Evolutionary conservation across 2,329 filamentous ascomycete genomes (phyloP).

Genomic region (Hyphodiscus sp.): DNA sequence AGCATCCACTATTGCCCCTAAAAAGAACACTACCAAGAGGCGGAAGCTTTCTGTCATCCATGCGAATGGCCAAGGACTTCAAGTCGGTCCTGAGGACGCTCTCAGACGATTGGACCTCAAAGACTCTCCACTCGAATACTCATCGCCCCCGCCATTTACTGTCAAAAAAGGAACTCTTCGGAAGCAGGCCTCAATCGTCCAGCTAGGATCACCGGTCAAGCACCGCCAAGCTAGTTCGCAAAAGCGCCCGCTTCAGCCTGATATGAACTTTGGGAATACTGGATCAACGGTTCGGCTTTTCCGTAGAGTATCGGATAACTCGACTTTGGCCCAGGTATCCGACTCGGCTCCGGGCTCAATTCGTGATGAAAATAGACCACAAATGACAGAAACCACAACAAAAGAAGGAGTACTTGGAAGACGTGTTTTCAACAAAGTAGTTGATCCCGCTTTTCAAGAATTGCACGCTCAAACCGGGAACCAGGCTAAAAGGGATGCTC

Average conservation of each 20-base stretch:
- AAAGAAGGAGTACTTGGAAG: slow-evolving; percentile 82
- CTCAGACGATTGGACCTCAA: slow-evolving; percentile 55
- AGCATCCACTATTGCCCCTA: slow-evolving; percentile 52
- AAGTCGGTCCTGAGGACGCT: slow-evolving; percentile 44
- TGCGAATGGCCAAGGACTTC: slow-evolving; percentile 32
- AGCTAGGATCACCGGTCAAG: slow-evolving; percentile 27
- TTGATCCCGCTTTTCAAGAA: slow-evolving; percentile 81
- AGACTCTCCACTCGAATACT: slow-evolving; percentile 51
- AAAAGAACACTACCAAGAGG: slow-evolving; percentile 45
- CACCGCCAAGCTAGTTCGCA: slow-evolving; percentile 23
- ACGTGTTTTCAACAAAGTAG: slow-evolving; percentile 70
- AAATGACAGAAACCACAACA: slow-evolving; percentile 50
- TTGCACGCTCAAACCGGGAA: slow-evolving; percentile 72
- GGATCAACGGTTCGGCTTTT: slow-evolving; percentile 90
- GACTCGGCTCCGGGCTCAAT: slow-evolving; percentile 11
- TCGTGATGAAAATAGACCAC: slow-evolving; percentile 60
- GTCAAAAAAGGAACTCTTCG: slow-evolving; percentile 52
- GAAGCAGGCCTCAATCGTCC: slow-evolving; percentile 32
- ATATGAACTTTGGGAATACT: slow-evolving; percentile 90
- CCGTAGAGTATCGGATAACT: slow-evolving; percentile 73
- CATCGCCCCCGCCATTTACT: slow-evolving; percentile 48
- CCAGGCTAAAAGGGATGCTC: slow-evolving; percentile 70
- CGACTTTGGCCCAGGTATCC: slow-evolving; percentile 27
- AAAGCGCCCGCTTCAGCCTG: slow-evolving; percentile 77
- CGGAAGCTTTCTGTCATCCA: slow-evolving; percentile 53